phyloP scores from a whole-genome alignment of 495 filamentous ascomycete genomes.

The Amniculicola lignicola region DNA sequence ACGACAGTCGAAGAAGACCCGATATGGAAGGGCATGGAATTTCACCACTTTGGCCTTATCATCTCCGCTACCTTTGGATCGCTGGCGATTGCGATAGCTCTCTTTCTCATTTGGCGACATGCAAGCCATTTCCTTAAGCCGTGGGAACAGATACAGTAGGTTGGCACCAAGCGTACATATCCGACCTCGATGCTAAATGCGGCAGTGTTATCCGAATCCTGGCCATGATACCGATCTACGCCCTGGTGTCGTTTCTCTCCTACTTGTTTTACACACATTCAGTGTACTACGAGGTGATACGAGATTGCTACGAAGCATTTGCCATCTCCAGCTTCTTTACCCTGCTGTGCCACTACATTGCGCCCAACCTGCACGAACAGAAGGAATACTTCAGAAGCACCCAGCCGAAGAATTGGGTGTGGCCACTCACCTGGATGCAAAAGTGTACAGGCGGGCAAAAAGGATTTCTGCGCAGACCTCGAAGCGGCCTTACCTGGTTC shows the following conservation, averaged over 20 bases:
- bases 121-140: conserved; percentile 80
- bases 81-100: conserved; percentile 54
- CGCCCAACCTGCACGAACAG: conserved; percentile 74
- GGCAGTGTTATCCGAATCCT: conserved; percentile 80
- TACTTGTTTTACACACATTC: conserved; percentile 75
- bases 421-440: conserved; percentile 67
- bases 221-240: conserved; percentile 86
- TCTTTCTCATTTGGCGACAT: conserved; percentile 71
- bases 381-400: conserved; percentile 82
- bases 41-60: conserved; percentile 52
- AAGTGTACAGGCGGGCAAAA: conserved; percentile 61
- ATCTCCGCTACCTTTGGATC: conserved; percentile 53
- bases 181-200: background rate
- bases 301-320: conserved; percentile 90
- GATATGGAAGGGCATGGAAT: conserved; percentile 43
- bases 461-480: conserved; percentile 68
- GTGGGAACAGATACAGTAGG: conserved; percentile 73
- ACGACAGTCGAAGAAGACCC: conserved; percentile 19
- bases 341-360: conserved; percentile 81
- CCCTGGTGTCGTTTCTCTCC: conserved; percentile 71
- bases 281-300: conserved; percentile 76
- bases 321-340: conserved; percentile 88
- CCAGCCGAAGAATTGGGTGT: conserved; percentile 68
- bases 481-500: conserved; percentile 89
- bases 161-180: conserved; percentile 14